Conservation (phyloP, 345 rosid genomes). For the Sisymbrium altissimum region DNA sequence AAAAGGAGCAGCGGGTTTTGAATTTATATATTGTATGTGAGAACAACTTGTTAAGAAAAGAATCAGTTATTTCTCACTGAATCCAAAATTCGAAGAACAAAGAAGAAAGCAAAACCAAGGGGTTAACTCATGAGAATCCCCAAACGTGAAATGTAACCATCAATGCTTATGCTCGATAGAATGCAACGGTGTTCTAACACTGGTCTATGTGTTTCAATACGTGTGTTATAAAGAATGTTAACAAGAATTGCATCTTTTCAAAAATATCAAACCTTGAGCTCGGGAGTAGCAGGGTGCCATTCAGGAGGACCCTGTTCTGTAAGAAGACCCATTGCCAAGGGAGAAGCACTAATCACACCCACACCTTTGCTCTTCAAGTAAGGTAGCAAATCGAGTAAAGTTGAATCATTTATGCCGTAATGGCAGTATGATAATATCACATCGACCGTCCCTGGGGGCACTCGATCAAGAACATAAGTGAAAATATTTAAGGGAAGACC, state of each 20-base stretch:
- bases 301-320: constrained; percentile 90
- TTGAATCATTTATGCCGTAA: constrained; percentile 70
- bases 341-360: constrained; percentile 84
- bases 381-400: constrained; percentile 68
- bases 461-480: constrained; percentile 78
- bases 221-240: background rate
- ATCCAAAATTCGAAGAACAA: background rate
- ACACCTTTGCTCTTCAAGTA: constrained; percentile 82
- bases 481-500: constrained; percentile 75
- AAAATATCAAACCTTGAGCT: constrained; percentile 57
- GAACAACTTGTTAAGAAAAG: background rate
- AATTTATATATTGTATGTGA: background rate
- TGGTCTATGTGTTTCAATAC: background rate
- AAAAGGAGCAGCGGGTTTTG: background rate
- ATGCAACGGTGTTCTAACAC: background rate
- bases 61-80: background rate
- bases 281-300: constrained; percentile 93
- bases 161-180: background rate
- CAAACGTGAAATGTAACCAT: background rate
- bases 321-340: constrained; percentile 88
- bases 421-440: constrained; percentile 88
- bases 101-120: background rate
- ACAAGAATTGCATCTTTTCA: background rate
- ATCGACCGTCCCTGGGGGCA: constrained; percentile 67
- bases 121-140: background rate